Conservation (phyloP, 345 rosid species). For the Limnanthes douglasii region DNA sequence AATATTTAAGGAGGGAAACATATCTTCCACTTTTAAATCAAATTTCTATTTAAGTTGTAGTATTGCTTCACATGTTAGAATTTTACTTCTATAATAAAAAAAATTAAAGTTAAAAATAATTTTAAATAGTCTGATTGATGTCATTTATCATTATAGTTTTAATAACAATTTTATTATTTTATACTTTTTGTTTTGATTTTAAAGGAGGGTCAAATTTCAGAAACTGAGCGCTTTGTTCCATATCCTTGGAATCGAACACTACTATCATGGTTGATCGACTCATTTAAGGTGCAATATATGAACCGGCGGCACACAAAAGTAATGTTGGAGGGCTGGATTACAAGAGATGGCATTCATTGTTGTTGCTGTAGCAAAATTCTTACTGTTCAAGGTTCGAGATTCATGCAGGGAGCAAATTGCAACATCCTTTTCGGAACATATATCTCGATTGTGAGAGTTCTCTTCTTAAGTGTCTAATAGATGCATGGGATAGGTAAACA, state of each 20-base stretch:
- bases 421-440: constrained; percentile 70
- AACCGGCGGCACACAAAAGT: constrained; percentile 33
- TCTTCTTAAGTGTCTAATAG: constrained; percentile 75
- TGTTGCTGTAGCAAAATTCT: constrained; percentile 80
- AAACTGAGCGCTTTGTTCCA: constrained; percentile 51
- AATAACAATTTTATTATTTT: too few relatives aligned
- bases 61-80: too few relatives aligned
- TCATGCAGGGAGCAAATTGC: constrained; percentile 87
- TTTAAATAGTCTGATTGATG: too few relatives aligned
- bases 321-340: constrained; percentile 68
- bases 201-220: constrained; percentile 34
- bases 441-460: constrained; percentile 70
- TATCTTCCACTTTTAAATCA: too few relatives aligned
- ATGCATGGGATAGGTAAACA: constrained; percentile 71
- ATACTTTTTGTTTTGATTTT: too few relatives aligned
- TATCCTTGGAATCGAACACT: constrained; percentile 67
- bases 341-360: constrained; percentile 76
- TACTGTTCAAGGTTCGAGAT: constrained; percentile 54
- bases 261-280: constrained; percentile 84
- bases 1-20: too few relatives aligned
- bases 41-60: too few relatives aligned
- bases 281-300: constrained; percentile 67
- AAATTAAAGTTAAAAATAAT: too few relatives aligned
- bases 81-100: too few relatives aligned
- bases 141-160: too few relatives aligned